Evolutionary conservation across 2,329 filamentous ascomycete genomes (phyloP), one percentile per base, ranked within the genome.

Genomic region (Curvularia spicifera): DNA sequence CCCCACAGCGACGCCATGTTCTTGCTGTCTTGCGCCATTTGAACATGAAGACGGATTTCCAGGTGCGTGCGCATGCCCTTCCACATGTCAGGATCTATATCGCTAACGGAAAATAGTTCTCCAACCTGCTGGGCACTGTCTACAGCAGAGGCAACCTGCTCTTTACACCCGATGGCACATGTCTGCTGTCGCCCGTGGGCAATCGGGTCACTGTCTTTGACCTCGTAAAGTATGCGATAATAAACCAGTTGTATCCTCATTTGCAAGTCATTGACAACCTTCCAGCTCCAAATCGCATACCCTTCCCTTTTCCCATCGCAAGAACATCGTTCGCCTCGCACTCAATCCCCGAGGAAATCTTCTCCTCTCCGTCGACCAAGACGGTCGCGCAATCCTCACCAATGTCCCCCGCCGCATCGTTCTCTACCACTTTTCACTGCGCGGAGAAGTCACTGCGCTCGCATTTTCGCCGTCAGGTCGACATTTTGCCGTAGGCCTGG

Each of bases 31-130:
- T 35, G 28, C 28, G 35, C 46, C 55, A 46, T 4, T 49, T 8
- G 61, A 84, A 64, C 60, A 99, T 99, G 95, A 99, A 98, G 90
- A 98, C 93, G 68, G 94, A 98, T 81, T 99, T 98, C 79, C 96
- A 95, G 88, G 94, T 96, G 80, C 63, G 44, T 22, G 20, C 20
- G 20, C 20, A 47, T 47, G 2, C 12, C 8, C 12, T 12, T 28
- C 9, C 24, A 28, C 15, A n/a, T 8, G 39, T 20, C 26, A n/a
- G 3, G 6, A 12, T 6, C 45, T 57, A n/a, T 8, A n/a, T 20
- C 18, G 42, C 68, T 80, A 56, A 80, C 60, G 8, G 59, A 13
- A 8, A 13, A 13, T n/a, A 97, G 93, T 99, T 99, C 81, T 97
- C 94, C 77, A 99, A 98, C 80, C 86, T 99, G 77, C 87, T 99